phyloP scores from a whole-genome alignment of 2,329 filamentous ascomycete species.

The Nemania sp. region DNA sequence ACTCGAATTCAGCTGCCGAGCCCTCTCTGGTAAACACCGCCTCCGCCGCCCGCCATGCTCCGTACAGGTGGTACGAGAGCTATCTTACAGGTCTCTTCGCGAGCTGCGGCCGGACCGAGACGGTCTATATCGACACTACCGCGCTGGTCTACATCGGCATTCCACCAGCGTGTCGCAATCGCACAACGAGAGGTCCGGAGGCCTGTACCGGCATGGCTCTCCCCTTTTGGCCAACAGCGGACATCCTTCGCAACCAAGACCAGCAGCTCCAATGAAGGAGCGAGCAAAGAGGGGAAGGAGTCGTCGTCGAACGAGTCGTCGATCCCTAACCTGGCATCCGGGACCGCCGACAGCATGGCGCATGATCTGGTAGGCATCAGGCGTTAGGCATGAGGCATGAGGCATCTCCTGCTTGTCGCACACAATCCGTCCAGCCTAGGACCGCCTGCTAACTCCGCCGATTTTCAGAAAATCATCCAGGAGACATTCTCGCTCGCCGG shows the following conservation, averaged over 20 bases:
- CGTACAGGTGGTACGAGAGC: constrained; percentile 31
- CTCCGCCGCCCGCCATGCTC: constrained; percentile 33
- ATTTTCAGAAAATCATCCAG: constrained; percentile 61
- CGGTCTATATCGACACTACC: constrained; percentile 16
- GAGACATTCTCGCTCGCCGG: constrained; percentile 67
- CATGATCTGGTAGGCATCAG: constrained; percentile 57
- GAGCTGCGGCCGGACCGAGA: constrained; percentile 21
- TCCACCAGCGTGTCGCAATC: constrained; percentile 1
- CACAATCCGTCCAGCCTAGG: not conserved
- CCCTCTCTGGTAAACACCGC: not conserved
- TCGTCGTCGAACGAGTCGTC: constrained; percentile 50
- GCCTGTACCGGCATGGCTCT: too few species aligned
- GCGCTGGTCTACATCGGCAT: not conserved
- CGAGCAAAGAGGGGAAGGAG: constrained; percentile 58
- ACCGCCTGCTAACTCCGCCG: constrained; percentile 1
- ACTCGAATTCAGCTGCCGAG: not conserved
- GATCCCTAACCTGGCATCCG: constrained; percentile 26
- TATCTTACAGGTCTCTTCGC: constrained; percentile 30
- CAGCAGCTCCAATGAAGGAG: constrained; percentile 41
- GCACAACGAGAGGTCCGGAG: too few species aligned
- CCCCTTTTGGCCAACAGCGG: constrained; percentile 30
- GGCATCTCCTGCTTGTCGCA: too few species aligned
- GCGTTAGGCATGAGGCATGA: too few species aligned
- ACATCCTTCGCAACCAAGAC: constrained; percentile 37
- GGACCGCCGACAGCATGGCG: constrained; percentile 43